Percentiles rank a stretch among this genome's conserved stretches.
Evolutionary conservation across 2,329 filamentous ascomycete genomes (phyloP).

Genomic region (Cytospora piceae): DNA sequence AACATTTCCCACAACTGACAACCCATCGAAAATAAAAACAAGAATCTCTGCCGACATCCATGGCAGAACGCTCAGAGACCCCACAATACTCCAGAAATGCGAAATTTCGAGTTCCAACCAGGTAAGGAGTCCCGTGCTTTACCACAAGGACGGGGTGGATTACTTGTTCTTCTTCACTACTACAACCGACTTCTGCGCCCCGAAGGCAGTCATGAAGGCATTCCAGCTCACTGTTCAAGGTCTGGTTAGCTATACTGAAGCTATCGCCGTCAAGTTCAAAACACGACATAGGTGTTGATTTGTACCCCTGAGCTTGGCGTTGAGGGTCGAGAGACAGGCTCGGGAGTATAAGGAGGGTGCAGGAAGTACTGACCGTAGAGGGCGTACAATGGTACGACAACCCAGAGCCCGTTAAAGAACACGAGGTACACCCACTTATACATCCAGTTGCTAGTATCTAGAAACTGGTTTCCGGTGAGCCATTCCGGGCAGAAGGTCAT

Average conservation of each 20-base stretch:
- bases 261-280: background rate
- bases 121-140: no score
- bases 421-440: slow-evolving; percentile 69
- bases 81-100: background rate
- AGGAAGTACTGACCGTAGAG: slow-evolving; percentile 48
- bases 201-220: slow-evolving; percentile 25
- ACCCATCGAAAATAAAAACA: background rate
- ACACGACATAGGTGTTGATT: background rate
- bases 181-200: slow-evolving; percentile 17
- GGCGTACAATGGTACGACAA: slow-evolving; percentile 64
- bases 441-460: slow-evolving; percentile 70
- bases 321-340: slow-evolving; percentile 53
- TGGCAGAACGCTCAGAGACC: background rate
- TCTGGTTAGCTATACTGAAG: background rate
- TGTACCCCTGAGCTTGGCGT: slow-evolving; percentile 35
- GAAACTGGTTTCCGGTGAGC: slow-evolving; percentile 63
- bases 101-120: background rate
- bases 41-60: background rate
- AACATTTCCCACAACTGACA: background rate
- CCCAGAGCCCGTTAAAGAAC: slow-evolving; percentile 72
- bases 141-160: no score
- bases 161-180: slow-evolving; percentile 26
- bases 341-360: slow-evolving; percentile 43
- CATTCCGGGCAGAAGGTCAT: slow-evolving; percentile 75
- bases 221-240: slow-evolving; percentile 21